These are phyloP conservation scores for Penicillium sp. DNA, from an alignment of 2,329 filamentous ascomycete genomes.

Conservation along the genomic window DNA sequence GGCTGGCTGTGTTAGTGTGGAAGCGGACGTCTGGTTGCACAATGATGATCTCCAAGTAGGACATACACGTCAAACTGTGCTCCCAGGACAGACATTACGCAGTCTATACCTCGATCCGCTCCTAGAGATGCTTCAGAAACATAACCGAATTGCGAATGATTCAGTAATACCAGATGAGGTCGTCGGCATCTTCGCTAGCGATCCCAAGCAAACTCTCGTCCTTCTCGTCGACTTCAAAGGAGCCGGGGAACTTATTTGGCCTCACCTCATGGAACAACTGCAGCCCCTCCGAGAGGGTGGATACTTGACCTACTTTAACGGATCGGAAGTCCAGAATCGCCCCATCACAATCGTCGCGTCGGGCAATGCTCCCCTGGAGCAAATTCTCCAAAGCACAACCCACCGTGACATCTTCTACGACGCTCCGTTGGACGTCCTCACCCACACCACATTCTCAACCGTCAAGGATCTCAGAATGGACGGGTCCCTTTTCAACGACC, in stretches of 20 bases:
- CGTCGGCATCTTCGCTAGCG: conserved; percentile 56
- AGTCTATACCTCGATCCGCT: conserved; percentile 66
- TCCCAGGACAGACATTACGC: conserved; percentile 56
- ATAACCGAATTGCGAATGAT: conserved; percentile 40
- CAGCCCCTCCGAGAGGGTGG: conserved; percentile 41
- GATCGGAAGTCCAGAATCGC: conserved; percentile 31
- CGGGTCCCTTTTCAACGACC: conserved; percentile 42
- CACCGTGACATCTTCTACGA: conserved; percentile 52
- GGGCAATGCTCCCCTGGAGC: conserved; percentile 47
- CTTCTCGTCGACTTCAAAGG: conserved; percentile 71
- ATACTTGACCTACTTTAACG: conserved; percentile 48
- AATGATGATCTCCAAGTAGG: conserved; percentile 61
- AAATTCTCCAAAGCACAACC: conserved; percentile 35
- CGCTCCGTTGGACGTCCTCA: conserved; percentile 41
- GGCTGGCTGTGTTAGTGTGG: conserved; percentile 61
- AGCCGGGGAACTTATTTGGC: conserved; percentile 38
- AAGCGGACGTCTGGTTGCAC: conserved; percentile 68
- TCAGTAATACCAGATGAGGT: conserved; percentile 15
- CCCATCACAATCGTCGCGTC: conserved; percentile 50
- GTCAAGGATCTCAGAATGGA: neutral
- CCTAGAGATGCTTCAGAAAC: conserved; percentile 54
- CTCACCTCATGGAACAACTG: conserved; percentile 36
- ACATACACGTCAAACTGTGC: conserved; percentile 57
- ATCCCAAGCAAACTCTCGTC: conserved; percentile 55
- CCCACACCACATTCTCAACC: neutral